Conservation (phyloP, 1,284 basidiomycete genomes). For the Athelia sp. region DNA sequence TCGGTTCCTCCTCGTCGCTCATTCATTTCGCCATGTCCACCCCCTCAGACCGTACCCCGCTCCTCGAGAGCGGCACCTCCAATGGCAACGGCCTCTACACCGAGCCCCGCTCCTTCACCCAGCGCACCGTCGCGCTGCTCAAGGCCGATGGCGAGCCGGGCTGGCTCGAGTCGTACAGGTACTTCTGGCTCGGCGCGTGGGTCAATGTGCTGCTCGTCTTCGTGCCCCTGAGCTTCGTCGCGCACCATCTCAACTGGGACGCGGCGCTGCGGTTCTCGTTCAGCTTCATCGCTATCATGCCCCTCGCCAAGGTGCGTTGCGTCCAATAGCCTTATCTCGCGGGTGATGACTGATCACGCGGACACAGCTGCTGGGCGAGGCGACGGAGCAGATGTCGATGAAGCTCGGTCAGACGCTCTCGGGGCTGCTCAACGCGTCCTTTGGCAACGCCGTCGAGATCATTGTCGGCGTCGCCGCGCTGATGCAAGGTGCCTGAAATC, state of each 20-base stretch:
- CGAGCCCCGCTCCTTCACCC: conserved; percentile 26
- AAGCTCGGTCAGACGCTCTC: conserved; percentile 80
- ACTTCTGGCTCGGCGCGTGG: conserved; percentile 69
- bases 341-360: no score
- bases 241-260: conserved; percentile 69
- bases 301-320: conserved; percentile 67
- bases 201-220: conserved; percentile 77
- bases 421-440: conserved; percentile 83
- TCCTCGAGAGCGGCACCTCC: conserved; percentile 28
- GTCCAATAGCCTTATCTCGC: background rate
- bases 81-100: conserved; percentile 33
- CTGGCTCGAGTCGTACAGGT: conserved; percentile 57
- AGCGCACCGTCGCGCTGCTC: conserved; percentile 37
- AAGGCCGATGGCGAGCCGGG: conserved; percentile 58
- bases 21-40: conserved; percentile 8
- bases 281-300: conserved; percentile 84
- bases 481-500: conserved; percentile 53
- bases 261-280: conserved; percentile 79
- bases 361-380: conserved; percentile 80
- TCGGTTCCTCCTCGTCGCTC: conserved; percentile 1
- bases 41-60: conserved; percentile 33
- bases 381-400: conserved; percentile 82
- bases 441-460: conserved; percentile 78
- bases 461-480: conserved; percentile 87
- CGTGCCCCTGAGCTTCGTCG: conserved; percentile 64